Conservation (phyloP, 2,329 filamentous ascomycete species). For the Fusarium tuaranense region DNA sequence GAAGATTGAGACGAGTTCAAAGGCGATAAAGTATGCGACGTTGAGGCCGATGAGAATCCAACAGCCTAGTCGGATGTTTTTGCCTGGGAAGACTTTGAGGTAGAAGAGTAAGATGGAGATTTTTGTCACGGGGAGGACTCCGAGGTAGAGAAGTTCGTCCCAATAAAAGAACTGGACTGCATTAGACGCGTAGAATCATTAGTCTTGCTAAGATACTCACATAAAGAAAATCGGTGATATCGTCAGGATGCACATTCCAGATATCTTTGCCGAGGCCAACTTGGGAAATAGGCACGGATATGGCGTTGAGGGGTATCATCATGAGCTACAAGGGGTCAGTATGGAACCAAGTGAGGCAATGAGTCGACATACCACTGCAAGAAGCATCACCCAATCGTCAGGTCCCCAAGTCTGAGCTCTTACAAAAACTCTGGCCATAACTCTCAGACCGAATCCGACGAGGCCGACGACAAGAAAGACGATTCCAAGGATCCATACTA, state of each 20-base stretch:
- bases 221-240: constrained; percentile 17
- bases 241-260: constrained; percentile 15
- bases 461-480: constrained; percentile 11
- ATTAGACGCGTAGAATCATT: not conserved
- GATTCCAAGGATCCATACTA: constrained; percentile 11
- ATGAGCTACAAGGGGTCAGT: not conserved
- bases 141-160: constrained; percentile 15
- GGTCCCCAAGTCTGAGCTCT: constrained; percentile 18
- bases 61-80: not conserved
- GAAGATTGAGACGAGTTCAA: constrained; percentile 54
- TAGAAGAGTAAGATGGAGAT: constrained; percentile 23
- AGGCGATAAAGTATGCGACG: constrained; percentile 31
- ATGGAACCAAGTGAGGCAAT: rapidly evolving
- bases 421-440: constrained; percentile 19
- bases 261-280: constrained; percentile 13
- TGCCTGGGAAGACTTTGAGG: constrained; percentile 17
- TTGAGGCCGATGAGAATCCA: constrained; percentile 31
- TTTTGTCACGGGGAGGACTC: constrained; percentile 3
- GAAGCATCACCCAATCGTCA: constrained; percentile 23
- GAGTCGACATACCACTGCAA: constrained; percentile 10
- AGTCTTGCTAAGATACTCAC: not conserved
- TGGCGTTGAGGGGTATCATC: constrained; percentile 17
- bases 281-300: constrained; percentile 3
- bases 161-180: constrained; percentile 2
- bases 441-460: constrained; percentile 8